Percentiles rank a stretch among this genome's conserved stretches.
These are phyloP conservation scores for Diplodia seriata DNA, from an alignment of 2,329 filamentous ascomycete genomes.

Conservation along the genomic window DNA sequence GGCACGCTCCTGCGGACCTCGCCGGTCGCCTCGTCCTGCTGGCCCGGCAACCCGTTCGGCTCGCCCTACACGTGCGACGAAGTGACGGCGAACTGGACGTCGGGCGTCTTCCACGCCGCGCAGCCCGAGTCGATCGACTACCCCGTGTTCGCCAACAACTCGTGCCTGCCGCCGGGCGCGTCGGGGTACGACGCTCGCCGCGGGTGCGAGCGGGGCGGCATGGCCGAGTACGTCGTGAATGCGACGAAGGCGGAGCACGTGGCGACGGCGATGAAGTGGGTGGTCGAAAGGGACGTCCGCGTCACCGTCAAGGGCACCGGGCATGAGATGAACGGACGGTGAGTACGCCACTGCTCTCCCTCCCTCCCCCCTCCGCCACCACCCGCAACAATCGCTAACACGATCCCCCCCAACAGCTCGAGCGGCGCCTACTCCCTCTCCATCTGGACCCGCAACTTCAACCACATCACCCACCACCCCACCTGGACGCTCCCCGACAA, in stretches of 20 bases:
- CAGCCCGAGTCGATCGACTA: constrained; percentile 16
- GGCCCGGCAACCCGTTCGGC: constrained; percentile 52
- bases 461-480: constrained; percentile 44
- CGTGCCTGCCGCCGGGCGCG: constrained; percentile 42
- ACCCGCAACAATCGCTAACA: neutral
- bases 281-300: constrained; percentile 43
- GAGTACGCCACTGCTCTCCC: too few relatives aligned
- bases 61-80: constrained; percentile 37
- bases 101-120: constrained; percentile 41
- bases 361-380: too few relatives aligned
- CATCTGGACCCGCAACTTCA: constrained; percentile 49
- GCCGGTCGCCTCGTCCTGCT: constrained; percentile 53
- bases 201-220: constrained; percentile 37
- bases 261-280: constrained; percentile 40
- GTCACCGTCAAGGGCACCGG: constrained; percentile 48
- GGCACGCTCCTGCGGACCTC: constrained; percentile 54
- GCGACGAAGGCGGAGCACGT: constrained; percentile 34
- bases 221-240: constrained; percentile 16
- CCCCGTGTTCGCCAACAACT: constrained; percentile 33
- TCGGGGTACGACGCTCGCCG: constrained; percentile 38
- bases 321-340: constrained; percentile 37
- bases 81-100: constrained; percentile 43
- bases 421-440: constrained; percentile 44
- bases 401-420: constrained; percentile 35
- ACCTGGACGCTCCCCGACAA: constrained; percentile 44